Evolutionary conservation across 441 rosid genomes (phyloP).

Genomic region (Raphanus hybrid): DNA sequence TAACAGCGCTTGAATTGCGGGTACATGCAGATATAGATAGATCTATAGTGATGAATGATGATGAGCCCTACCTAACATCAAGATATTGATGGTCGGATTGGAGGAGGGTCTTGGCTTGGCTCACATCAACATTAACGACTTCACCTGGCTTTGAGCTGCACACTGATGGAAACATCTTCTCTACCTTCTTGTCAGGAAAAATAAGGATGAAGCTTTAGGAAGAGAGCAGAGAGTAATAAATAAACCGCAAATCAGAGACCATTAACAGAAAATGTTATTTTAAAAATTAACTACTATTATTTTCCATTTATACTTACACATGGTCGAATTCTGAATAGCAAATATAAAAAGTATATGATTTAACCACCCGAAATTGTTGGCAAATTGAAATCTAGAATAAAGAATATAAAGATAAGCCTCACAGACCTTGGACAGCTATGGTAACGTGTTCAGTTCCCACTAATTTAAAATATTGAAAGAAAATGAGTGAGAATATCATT

Average conservation of each 20-base stretch:
- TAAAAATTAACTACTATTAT: background rate
- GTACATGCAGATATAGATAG: background rate
- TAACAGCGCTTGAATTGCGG: background rate
- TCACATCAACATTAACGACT: conserved; percentile 69
- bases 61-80: conserved; percentile 61
- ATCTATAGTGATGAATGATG: background rate
- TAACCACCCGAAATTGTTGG: background rate
- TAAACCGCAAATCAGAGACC: conserved; percentile 6
- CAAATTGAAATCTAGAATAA: conserved; percentile 11
- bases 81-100: conserved; percentile 58
- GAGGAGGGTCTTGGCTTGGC: conserved; percentile 56
- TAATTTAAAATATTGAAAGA: background rate
- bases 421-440: conserved; percentile 9
- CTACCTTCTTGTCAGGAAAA: conserved; percentile 9
- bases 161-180: conserved; percentile 21
- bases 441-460: conserved; percentile 13
- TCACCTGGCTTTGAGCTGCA: conserved; percentile 56
- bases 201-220: background rate
- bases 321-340: background rate
- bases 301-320: background rate
- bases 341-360: conserved; percentile 5
- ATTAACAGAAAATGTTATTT: background rate
- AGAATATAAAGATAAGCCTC: conserved; percentile 2
- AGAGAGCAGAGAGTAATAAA: conserved; percentile 21
- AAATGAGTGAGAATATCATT: background rate